Evolutionary conservation across 1,139 yeast genomes (phyloP).

Genomic region (Geotrichum klebahnii): DNA sequence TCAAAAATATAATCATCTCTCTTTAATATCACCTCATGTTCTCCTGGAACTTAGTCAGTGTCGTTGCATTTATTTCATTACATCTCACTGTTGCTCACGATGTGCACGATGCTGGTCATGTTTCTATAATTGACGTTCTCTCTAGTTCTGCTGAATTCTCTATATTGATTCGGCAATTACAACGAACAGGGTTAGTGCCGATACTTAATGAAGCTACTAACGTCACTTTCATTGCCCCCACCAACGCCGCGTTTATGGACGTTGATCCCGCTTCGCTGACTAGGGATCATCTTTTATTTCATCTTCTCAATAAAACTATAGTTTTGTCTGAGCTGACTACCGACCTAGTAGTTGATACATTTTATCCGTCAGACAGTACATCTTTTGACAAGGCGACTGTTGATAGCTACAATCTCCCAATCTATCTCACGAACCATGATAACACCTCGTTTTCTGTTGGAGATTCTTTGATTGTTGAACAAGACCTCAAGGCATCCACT

Average conservation of each 20-base stretch:
- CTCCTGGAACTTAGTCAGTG: not conserved
- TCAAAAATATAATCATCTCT: not conserved
- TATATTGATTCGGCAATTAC: conserved; percentile 60
- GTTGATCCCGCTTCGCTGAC: conserved; percentile 31
- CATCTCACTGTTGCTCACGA: not conserved
- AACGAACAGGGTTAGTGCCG: conserved; percentile 65
- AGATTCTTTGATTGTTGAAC: conserved; percentile 53
- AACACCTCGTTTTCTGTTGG: conserved; percentile 36
- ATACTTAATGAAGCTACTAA: conserved; percentile 59
- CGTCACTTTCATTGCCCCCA: conserved; percentile 78
- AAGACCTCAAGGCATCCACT: conserved; percentile 61
- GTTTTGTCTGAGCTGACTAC: conserved; percentile 22
- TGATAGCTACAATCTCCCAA: not conserved
- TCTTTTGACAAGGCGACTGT: not conserved
- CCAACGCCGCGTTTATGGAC: conserved; percentile 74
- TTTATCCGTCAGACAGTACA: conserved; percentile 8
- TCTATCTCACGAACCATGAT: conserved; percentile 19
- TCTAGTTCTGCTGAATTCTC: conserved; percentile 74
- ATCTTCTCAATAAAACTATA: conserved; percentile 36
- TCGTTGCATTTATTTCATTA: not conserved
- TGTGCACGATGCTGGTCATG: not conserved
- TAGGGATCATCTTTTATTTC: conserved; percentile 37
- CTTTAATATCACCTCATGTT: not conserved
- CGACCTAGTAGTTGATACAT: conserved; percentile 19
- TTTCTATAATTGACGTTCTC: conserved; percentile 66